These are phyloP conservation scores for Ailanthus altissimus DNA, from an alignment of 345 rosid genomes.

Conservation along the genomic window DNA sequence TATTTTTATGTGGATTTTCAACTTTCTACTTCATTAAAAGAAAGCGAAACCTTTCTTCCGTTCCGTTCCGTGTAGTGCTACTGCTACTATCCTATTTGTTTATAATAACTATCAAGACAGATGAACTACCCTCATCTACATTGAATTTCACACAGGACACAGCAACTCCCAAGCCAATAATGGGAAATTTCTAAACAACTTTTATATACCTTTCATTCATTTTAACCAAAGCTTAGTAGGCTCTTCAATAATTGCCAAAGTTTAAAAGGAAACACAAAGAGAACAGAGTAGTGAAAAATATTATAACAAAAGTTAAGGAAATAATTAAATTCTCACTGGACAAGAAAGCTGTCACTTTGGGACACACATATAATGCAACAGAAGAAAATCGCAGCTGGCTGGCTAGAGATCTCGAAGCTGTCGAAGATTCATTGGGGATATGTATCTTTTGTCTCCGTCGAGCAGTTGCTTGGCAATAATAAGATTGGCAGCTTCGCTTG, in stretches of 20 bases:
- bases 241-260: neutral
- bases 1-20: too few relatives aligned
- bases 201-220: neutral
- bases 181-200: neutral
- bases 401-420: constrained; percentile 62
- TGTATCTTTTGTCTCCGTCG: constrained; percentile 48
- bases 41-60: too few relatives aligned
- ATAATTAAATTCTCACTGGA: too few relatives aligned
- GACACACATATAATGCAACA: neutral
- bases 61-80: too few relatives aligned
- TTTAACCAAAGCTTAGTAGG: neutral
- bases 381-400: neutral
- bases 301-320: neutral
- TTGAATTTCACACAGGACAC: neutral
- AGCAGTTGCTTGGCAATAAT: constrained; percentile 62
- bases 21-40: too few relatives aligned
- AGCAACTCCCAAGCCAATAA: neutral
- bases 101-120: neutral
- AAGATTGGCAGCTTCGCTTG: constrained; percentile 78
- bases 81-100: too few relatives aligned
- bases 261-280: neutral
- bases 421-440: constrained; percentile 67
- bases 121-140: constrained; percentile 5
- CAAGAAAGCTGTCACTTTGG: neutral
- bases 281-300: neutral